These are phyloP conservation scores for Boechera retrofracta DNA, from an alignment of 345 rosid species.

Conservation along the genomic window DNA sequence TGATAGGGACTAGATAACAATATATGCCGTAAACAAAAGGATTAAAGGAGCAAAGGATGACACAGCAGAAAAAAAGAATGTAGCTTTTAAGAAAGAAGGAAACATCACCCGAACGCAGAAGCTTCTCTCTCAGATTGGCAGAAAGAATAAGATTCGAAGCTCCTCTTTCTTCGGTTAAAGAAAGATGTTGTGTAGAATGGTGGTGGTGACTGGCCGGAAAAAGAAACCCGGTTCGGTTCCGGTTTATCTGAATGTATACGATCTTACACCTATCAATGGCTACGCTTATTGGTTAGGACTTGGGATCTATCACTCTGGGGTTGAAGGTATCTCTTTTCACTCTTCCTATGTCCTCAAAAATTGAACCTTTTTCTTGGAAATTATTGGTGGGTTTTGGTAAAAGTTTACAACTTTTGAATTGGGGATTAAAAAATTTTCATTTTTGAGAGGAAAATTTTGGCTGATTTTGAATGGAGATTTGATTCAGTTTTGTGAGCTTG, in stretches of 20 bases:
- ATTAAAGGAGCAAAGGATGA: slow-evolving; percentile 24
- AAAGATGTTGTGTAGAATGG: slow-evolving; percentile 73
- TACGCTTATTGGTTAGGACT: slow-evolving; percentile 99
- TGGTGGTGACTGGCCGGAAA: slow-evolving; percentile 58
- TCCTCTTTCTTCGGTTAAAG: slow-evolving; percentile 5
- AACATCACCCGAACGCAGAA: slow-evolving; percentile 28
- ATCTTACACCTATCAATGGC: slow-evolving; percentile 93
- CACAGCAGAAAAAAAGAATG: slow-evolving; percentile 40
- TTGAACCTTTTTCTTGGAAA: neutral
- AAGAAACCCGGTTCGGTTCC: slow-evolving; percentile 79
- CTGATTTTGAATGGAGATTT: neutral
- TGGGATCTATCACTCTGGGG: slow-evolving; percentile 97
- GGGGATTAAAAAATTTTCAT: neutral
- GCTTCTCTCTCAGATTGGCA: slow-evolving; percentile 39
- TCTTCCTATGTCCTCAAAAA: neutral
- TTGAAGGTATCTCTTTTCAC: slow-evolving; percentile 63
- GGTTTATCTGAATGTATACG: slow-evolving; percentile 95
- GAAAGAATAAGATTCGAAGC: slow-evolving; percentile 32
- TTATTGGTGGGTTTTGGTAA: slow-evolving; percentile 23
- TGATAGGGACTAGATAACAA: slow-evolving; percentile 5
- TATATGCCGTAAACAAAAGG: slow-evolving; percentile 24
- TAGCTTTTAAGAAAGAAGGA: slow-evolving; percentile 42
- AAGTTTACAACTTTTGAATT: slow-evolving; percentile 20
- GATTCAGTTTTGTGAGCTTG: neutral
- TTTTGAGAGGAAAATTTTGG: neutral